Conservation (phyloP, 495 filamentous ascomycete genomes). For the Platismatia glauca region DNA sequence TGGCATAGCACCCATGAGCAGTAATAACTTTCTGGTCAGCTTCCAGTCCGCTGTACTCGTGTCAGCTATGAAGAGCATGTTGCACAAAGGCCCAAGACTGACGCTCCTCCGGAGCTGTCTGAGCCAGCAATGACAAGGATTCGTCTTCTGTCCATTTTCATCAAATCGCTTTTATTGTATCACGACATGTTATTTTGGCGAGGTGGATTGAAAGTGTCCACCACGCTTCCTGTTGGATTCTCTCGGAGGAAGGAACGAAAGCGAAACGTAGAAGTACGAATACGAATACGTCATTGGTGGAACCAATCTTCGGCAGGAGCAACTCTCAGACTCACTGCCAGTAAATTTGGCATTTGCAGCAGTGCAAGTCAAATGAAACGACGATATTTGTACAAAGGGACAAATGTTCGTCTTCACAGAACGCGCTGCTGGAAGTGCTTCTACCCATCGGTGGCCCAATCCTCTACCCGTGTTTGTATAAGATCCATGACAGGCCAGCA, state of each 20-base stretch:
- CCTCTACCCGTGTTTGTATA: background rate
- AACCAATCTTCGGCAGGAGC: background rate
- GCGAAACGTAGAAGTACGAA: background rate
- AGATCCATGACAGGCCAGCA: background rate
- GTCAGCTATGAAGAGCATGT: conserved; percentile 6
- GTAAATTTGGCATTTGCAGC: background rate
- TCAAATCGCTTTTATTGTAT: background rate
- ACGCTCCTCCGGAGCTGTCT: conserved; percentile 84
- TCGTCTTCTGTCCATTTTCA: conserved; percentile 35
- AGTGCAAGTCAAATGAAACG: background rate
- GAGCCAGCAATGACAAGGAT: conserved; percentile 80
- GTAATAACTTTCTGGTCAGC: conserved; percentile 94
- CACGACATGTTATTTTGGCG: background rate
- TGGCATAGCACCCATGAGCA: conserved; percentile 85
- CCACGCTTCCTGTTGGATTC: background rate
- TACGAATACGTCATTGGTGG: conserved; percentile 17
- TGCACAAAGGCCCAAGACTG: conserved; percentile 31
- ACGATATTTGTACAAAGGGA: background rate
- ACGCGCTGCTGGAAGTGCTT: background rate
- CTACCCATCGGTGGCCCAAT: background rate
- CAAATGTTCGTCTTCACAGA: background rate
- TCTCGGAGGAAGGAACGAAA: background rate
- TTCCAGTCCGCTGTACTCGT: conserved; percentile 67
- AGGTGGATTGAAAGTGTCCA: background rate
- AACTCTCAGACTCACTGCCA: background rate